These are phyloP conservation scores for Coleophoma cylindrospora DNA, from an alignment of 2,329 filamentous ascomycete species.

Conservation along the genomic window DNA sequence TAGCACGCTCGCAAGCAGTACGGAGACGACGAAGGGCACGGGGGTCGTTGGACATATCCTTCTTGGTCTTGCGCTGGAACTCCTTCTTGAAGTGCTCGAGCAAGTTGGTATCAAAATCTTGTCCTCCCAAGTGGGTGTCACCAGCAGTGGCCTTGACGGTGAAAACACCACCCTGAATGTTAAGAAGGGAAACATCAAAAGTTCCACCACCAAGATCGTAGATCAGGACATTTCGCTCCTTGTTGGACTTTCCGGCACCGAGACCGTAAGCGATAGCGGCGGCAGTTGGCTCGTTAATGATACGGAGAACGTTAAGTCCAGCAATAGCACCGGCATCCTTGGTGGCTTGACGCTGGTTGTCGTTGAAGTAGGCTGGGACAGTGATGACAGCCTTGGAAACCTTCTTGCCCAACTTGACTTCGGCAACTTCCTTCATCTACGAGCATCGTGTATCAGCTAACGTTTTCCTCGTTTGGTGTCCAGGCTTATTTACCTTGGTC, in stretches of 20 bases:
- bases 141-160: constrained; percentile 97
- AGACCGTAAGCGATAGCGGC: constrained; percentile 98
- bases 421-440: constrained; percentile 99
- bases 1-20: constrained; percentile 98
- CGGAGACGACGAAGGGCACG: constrained; percentile 93
- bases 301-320: constrained; percentile 97
- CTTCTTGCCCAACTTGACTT: constrained; percentile 97
- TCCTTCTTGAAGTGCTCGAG: constrained; percentile 97
- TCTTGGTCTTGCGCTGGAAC: constrained; percentile 77
- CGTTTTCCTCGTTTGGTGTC: background rate
- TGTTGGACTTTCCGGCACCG: constrained; percentile 87
- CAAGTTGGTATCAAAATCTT: constrained; percentile 95
- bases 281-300: constrained; percentile 99
- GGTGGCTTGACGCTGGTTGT: constrained; percentile 99
- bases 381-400: constrained; percentile 99
- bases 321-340: constrained; percentile 98
- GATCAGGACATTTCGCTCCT: constrained; percentile 98
- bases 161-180: constrained; percentile 99
- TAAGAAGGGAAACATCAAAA: constrained; percentile 98
- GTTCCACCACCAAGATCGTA: constrained; percentile 99
- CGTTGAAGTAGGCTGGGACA: constrained; percentile 99
- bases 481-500: constrained; percentile 66
- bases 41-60: constrained; percentile 75
- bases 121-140: constrained; percentile 93
- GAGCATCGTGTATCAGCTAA: constrained; percentile 4